Evolutionary conservation across 2,329 filamentous ascomycete species (phyloP).

Genomic region (Chaetothyriales sp.): DNA sequence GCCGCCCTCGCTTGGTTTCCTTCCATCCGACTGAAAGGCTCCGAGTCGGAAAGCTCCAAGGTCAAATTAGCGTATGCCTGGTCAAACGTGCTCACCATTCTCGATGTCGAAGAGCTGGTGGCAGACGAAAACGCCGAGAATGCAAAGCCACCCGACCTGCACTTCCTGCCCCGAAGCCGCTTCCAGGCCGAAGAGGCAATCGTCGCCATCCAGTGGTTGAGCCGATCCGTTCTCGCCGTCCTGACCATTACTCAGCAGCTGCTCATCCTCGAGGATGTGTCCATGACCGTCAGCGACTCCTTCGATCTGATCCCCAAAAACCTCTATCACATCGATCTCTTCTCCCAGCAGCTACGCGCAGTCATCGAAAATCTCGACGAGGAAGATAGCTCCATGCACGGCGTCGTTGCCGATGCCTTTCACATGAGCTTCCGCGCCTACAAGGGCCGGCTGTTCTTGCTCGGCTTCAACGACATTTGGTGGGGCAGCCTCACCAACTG

Average conservation of each 20-base stretch:
- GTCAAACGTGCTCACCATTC: slow-evolving; percentile 91
- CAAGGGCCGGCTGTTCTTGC: slow-evolving; percentile 80
- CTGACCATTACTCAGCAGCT: slow-evolving; percentile 89
- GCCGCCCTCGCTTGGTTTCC: slow-evolving; percentile 96
- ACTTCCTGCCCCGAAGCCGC: slow-evolving; percentile 68
- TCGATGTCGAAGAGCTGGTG: slow-evolving; percentile 68
- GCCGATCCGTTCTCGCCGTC: slow-evolving; percentile 77
- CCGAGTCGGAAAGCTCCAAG: slow-evolving; percentile 52
- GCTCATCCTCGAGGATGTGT: slow-evolving; percentile 79
- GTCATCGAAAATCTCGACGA: slow-evolving; percentile 83
- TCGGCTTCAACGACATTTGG: slow-evolving; percentile 87
- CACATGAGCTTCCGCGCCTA: slow-evolving; percentile 96
- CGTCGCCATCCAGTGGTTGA: slow-evolving; percentile 92
- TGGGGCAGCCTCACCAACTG: slow-evolving; percentile 91
- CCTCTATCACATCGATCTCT: slow-evolving; percentile 82
- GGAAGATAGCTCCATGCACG: slow-evolving; percentile 78
- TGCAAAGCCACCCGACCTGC: slow-evolving; percentile 63
- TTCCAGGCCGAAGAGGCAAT: slow-evolving; percentile 95
- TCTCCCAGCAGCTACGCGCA: slow-evolving; percentile 70
- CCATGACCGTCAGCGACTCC: slow-evolving; percentile 81
- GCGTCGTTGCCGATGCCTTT: slow-evolving; percentile 91
- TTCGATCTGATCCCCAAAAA: slow-evolving; percentile 86
- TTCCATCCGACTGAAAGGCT: slow-evolving; percentile 75
- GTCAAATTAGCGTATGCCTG: slow-evolving; percentile 92
- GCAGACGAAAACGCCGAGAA: slow-evolving; percentile 46